Conservation (phyloP, 805 yeast genomes). For the Schizosaccharomyces osmophilus region DNA sequence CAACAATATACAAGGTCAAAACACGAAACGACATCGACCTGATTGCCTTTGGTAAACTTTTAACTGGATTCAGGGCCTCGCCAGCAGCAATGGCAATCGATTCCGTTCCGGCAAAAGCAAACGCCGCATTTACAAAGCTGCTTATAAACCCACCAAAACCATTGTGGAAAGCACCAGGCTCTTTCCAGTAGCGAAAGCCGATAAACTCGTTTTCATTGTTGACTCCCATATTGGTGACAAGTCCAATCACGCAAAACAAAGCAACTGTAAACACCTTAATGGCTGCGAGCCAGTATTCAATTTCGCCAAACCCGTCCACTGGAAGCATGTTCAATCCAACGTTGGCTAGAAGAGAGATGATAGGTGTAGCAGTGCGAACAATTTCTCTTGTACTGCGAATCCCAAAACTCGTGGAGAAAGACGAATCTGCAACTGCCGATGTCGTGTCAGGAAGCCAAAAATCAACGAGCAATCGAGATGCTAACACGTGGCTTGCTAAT, state of each 20-base stretch:
- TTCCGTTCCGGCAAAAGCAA: conserved; percentile 59
- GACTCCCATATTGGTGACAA: conserved; percentile 29
- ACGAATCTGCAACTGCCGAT: conserved; percentile 24
- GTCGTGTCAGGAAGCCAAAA: conserved; percentile 17
- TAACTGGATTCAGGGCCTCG: conserved; percentile 45
- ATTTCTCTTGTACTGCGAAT: conserved; percentile 46
- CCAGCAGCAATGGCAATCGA: conserved; percentile 56
- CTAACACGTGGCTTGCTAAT: neutral
- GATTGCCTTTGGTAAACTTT: conserved; percentile 43
- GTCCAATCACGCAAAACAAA: conserved; percentile 29
- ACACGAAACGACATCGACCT: conserved; percentile 73
- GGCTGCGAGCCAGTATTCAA: conserved; percentile 56
- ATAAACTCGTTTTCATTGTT: conserved; percentile 34
- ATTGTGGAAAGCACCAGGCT: conserved; percentile 35
- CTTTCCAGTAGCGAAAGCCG: conserved; percentile 34
- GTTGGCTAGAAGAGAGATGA: conserved; percentile 28
- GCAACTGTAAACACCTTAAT: conserved; percentile 45
- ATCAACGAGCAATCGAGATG: neutral
- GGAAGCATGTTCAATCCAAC: conserved; percentile 45
- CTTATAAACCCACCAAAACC: conserved; percentile 51
- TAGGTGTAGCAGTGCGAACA: conserved; percentile 31
- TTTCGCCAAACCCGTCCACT: conserved; percentile 53
- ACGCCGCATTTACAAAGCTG: conserved; percentile 53
- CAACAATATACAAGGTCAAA: conserved; percentile 38
- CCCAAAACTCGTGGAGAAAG: conserved; percentile 31